phyloP scores from a whole-genome alignment of 2,329 filamentous ascomycete genomes.

The Decorospora gaudefroyi region DNA sequence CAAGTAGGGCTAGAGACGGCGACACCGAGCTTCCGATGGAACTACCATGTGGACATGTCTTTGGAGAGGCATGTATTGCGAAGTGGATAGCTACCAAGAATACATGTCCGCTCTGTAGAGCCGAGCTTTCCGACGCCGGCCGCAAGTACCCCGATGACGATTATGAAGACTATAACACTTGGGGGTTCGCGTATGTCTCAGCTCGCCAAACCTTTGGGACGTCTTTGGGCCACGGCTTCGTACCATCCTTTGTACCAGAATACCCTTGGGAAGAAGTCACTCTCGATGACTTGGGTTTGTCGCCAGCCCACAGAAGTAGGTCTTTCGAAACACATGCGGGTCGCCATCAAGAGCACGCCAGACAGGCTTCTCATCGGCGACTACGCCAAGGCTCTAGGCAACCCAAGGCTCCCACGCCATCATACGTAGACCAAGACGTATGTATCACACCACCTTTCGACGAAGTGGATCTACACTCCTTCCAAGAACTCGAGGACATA shows the following conservation, averaged over 20 bases:
- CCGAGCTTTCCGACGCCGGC: slow-evolving; percentile 1
- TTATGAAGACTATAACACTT: neutral
- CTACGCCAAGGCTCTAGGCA: slow-evolving; percentile 2
- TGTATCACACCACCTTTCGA: neutral
- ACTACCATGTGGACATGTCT: slow-evolving; percentile 22
- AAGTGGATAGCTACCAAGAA: slow-evolving; percentile 14
- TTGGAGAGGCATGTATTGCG: slow-evolving; percentile 19
- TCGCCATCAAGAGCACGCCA: slow-evolving; percentile 3
- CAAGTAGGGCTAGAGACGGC: slow-evolving; percentile 1
- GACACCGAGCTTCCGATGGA: slow-evolving; percentile 16
- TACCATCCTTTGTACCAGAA: neutral
- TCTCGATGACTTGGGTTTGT: neutral
- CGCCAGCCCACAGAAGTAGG: slow-evolving; percentile 4
- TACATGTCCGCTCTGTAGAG: slow-evolving; percentile 25
- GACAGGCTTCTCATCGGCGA: slow-evolving; percentile 1
- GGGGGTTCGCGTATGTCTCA: slow-evolving; percentile 4
- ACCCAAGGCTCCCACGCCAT: neutral
- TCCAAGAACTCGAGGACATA: neutral
- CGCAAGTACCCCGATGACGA: neutral
- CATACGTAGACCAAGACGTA: neutral
- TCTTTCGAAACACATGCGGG: slow-evolving; percentile 1
- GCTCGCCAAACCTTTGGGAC: neutral
- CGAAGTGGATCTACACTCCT: neutral
- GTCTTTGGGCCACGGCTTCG: neutral
- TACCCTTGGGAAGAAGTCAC: neutral